Evolutionary conservation across 2,329 filamentous ascomycete genomes (phyloP).

Genomic region (Xylariomycetidae sp.): DNA sequence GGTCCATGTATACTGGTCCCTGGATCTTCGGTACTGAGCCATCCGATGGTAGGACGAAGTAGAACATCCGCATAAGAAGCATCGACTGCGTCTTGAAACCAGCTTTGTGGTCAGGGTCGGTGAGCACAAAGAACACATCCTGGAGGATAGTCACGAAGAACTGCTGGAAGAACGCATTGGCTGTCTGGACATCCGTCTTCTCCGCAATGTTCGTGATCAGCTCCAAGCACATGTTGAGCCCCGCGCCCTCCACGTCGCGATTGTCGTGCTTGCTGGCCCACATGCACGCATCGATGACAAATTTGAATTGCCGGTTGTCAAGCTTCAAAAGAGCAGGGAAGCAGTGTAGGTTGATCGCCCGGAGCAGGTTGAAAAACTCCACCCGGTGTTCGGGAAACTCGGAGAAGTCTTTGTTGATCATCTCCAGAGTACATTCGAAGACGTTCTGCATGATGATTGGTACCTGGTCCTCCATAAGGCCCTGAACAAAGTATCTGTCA

Average conservation of each 20-base stretch:
- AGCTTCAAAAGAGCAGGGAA: conserved; percentile 92
- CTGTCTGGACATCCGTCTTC: conserved; percentile 75
- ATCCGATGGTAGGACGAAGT: conserved; percentile 74
- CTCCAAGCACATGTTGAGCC: conserved; percentile 96
- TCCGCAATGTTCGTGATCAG: conserved; percentile 97
- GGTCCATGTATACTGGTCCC: conserved; percentile 84
- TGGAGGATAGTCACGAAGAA: conserved; percentile 95
- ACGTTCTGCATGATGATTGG: conserved; percentile 97
- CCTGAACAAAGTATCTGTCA: conserved; percentile 38
- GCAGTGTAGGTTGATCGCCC: conserved; percentile 94
- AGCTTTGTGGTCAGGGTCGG: conserved; percentile 96
- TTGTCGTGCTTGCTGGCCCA: conserved; percentile 99
- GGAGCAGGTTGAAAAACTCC: conserved; percentile 97
- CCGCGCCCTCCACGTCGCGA: conserved; percentile 91
- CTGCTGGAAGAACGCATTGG: conserved; percentile 94
- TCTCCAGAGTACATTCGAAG: conserved; percentile 95
- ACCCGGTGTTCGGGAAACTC: conserved; percentile 98
- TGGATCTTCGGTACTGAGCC: conserved; percentile 74
- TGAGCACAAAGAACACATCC: conserved; percentile 97
- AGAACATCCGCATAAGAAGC: conserved; percentile 91
- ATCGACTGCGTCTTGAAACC: conserved; percentile 98
- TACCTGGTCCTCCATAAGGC: conserved; percentile 96
- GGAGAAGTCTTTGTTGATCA: conserved; percentile 99
- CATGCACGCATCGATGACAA: conserved; percentile 98
- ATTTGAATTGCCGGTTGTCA: conserved; percentile 96